A percentile compares a stretch with the other conserved stretches of the same genome.
These are phyloP conservation scores for Nemania abortiva DNA, from an alignment of 2,329 filamentous ascomycete species.

Conservation along the genomic window DNA sequence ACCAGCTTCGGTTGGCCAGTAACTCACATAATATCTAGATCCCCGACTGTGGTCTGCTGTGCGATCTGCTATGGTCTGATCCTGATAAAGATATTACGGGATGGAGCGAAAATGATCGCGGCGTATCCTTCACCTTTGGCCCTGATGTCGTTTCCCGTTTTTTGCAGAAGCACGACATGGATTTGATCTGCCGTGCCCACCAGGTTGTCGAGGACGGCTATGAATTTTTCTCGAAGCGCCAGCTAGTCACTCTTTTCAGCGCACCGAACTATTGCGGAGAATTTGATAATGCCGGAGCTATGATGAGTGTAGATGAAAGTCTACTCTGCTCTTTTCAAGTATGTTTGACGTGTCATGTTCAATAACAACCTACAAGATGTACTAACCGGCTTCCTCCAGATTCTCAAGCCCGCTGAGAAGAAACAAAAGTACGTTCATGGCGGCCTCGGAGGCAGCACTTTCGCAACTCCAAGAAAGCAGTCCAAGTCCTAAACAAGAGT, in stretches of 20 bases:
- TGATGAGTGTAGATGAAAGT: constrained; percentile 99
- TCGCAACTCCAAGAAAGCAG: constrained; percentile 78
- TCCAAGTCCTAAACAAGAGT: constrained; percentile 73
- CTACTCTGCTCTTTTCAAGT: constrained; percentile 99
- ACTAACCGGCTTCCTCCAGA: constrained; percentile 65
- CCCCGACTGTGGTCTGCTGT: constrained; percentile 95
- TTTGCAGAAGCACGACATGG: constrained; percentile 99
- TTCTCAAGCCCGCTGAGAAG: constrained; percentile 99
- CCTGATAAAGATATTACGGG: constrained; percentile 99
- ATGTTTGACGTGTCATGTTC: constrained; percentile 8
- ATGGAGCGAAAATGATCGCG: constrained; percentile 98
- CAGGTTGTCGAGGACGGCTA: constrained; percentile 99
- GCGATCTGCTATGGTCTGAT: constrained; percentile 98
- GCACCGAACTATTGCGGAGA: constrained; percentile 99
- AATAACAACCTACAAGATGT: neutral
- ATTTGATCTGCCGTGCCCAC: constrained; percentile 97
- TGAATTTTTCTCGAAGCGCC: constrained; percentile 99
- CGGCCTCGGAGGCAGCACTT: constrained; percentile 76
- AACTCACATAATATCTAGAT: constrained; percentile 72
- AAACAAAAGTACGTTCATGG: constrained; percentile 99
- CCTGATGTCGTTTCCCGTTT: constrained; percentile 97
- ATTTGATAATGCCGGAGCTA: constrained; percentile 98
- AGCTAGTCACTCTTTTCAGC: constrained; percentile 96
- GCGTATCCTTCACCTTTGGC: constrained; percentile 98
- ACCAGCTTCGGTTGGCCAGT: constrained; percentile 49